A percentile compares a stretch with the other conserved stretches of the same genome.
Conservation (phyloP, 352 stramenopile species). For the Phytopythium vexans region DNA sequence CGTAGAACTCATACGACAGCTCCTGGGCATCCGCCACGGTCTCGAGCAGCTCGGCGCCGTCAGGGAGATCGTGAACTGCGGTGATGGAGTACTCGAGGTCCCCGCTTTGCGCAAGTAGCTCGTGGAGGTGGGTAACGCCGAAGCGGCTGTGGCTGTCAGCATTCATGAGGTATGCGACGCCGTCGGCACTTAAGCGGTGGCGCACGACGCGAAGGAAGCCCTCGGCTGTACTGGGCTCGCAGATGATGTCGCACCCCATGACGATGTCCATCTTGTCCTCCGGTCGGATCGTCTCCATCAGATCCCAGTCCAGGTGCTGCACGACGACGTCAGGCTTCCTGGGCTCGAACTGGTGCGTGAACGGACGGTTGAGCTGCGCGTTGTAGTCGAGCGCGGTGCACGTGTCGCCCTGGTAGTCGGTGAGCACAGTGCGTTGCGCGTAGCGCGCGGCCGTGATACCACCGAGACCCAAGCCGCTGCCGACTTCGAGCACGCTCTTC, state of each 20-base stretch:
- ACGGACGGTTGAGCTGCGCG: conserved; percentile 64
- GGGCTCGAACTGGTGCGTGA: conserved; percentile 63
- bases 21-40: conserved; percentile 73
- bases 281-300: conserved; percentile 55
- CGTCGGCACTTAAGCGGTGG: conserved; percentile 43
- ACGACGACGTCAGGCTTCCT: conserved; percentile 51
- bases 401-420: conserved; percentile 84
- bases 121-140: conserved; percentile 69
- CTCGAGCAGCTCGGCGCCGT: conserved; percentile 64
- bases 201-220: conserved; percentile 80
- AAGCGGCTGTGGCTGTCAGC: conserved; percentile 86
- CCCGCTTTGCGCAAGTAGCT: conserved; percentile 44
- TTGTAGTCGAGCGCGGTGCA: conserved; percentile 78
- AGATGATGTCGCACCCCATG: conserved; percentile 87
- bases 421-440: conserved; percentile 57
- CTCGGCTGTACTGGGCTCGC: conserved; percentile 81
- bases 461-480: conserved; percentile 75
- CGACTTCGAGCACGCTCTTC: conserved; percentile 79
- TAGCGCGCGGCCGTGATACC: conserved; percentile 77
- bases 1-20: conserved; percentile 86
- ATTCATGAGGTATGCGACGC: conserved; percentile 85
- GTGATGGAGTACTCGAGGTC: conserved; percentile 75
- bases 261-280: conserved; percentile 69
- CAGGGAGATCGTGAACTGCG: conserved; percentile 49
- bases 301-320: conserved; percentile 74